phyloP scores from a whole-genome alignment of 2,329 filamentous ascomycete species.

The Beauveria sp. region DNA sequence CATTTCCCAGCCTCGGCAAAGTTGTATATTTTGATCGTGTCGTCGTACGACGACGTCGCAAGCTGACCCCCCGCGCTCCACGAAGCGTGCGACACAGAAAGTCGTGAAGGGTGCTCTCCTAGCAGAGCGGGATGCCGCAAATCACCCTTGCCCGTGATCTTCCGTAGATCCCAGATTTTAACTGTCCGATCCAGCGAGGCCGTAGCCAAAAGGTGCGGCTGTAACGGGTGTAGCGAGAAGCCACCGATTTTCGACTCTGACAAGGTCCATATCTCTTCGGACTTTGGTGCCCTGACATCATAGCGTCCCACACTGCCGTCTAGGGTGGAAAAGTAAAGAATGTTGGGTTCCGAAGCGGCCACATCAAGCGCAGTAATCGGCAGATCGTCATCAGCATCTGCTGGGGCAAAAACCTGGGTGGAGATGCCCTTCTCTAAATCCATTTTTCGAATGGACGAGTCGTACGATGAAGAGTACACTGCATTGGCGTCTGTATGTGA shows the following conservation, averaged over 20 bases:
- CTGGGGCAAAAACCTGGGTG: slow-evolving; percentile 71
- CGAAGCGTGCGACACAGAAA: slow-evolving; percentile 87
- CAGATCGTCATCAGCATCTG: slow-evolving; percentile 60
- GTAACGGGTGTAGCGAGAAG: slow-evolving; percentile 73
- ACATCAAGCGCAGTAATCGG: slow-evolving; percentile 83
- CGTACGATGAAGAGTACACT: slow-evolving; percentile 82
- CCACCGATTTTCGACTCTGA: slow-evolving; percentile 94
- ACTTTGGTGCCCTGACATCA: slow-evolving; percentile 58
- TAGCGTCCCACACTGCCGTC: slow-evolving; percentile 73
- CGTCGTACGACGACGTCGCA: slow-evolving; percentile 89
- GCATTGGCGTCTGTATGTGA: slow-evolving; percentile 64
- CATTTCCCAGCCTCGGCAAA: slow-evolving; percentile 56
- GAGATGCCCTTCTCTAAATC: slow-evolving; percentile 76
- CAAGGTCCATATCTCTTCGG: slow-evolving; percentile 62
- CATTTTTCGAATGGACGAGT: slow-evolving; percentile 81
- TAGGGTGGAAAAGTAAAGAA: slow-evolving; percentile 81
- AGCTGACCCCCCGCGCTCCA: slow-evolving; percentile 82
- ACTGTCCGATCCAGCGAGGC: slow-evolving; percentile 84
- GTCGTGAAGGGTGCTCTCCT: slow-evolving; percentile 70
- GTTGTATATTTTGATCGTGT: slow-evolving; percentile 88
- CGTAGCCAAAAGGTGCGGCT: slow-evolving; percentile 78
- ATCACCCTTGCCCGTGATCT: slow-evolving; percentile 58
- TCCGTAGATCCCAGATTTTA: slow-evolving; percentile 87
- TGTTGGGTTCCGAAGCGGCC: slow-evolving; percentile 58
- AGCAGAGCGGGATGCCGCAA: slow-evolving; percentile 58